These are phyloP conservation scores for Umbelopsis sp. DNA, from an alignment of 192 early-diverging fungal genomes.

Conservation along the genomic window DNA sequence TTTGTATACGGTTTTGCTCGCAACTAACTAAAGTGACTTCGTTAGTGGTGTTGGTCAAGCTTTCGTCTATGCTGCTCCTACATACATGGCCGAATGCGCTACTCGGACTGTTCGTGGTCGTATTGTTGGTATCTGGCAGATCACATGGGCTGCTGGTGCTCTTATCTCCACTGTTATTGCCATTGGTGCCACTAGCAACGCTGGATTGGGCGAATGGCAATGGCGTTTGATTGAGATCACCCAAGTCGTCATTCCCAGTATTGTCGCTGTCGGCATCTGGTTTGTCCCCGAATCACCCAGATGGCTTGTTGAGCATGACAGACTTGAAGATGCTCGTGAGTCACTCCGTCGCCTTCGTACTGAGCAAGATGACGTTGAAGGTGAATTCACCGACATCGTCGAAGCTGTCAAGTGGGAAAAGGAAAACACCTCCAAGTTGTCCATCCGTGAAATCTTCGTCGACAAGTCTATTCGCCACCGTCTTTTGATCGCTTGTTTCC, in stretches of 20 bases:
- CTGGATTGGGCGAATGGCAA: background rate
- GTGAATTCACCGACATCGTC: conserved; percentile 69
- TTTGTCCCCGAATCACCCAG: conserved; percentile 84
- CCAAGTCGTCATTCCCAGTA: conserved; percentile 71
- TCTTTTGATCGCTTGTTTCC: conserved; percentile 45
- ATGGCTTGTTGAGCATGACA: conserved; percentile 71
- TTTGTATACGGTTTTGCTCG: background rate
- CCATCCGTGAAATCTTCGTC: conserved; percentile 41
- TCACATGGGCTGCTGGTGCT: conserved; percentile 62
- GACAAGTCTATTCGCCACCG: conserved; percentile 39
- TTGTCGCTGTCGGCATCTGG: conserved; percentile 63
- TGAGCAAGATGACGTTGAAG: conserved; percentile 50
- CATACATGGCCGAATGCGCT: conserved; percentile 68
- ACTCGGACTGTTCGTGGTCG: conserved; percentile 76
- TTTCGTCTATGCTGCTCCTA: conserved; percentile 24
- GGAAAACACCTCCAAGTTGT: conserved; percentile 38
- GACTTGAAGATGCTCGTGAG: conserved; percentile 62
- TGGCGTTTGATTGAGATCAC: conserved; percentile 35
- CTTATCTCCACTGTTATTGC: conserved; percentile 11
- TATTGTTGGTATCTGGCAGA: conserved; percentile 80
- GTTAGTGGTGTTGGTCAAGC: conserved; percentile 8
- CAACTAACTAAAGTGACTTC: background rate
- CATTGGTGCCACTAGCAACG: conserved; percentile 1
- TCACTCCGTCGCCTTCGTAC: conserved; percentile 69
- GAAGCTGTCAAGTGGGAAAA: conserved; percentile 62